Percentiles rank a stretch among this genome's conserved stretches.
phyloP scores from a whole-genome alignment of 306 rosid genomes.

The Prinsepia uniflora region DNA sequence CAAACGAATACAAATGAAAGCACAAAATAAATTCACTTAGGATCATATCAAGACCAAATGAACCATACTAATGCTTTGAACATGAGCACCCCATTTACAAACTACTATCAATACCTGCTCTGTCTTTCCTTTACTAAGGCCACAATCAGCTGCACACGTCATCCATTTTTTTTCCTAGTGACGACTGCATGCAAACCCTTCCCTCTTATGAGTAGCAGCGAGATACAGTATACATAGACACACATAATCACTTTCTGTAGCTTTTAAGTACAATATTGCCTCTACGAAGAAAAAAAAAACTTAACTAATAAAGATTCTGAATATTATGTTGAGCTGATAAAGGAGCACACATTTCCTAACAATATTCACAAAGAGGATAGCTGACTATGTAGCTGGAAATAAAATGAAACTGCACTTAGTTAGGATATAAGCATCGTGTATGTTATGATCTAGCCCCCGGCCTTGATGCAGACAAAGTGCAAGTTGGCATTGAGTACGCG shows the following conservation, averaged over 20 bases:
- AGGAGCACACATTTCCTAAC: not conserved
- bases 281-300: constrained; percentile 28
- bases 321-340: not conserved
- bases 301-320: not conserved
- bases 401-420: not conserved
- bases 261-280: constrained; percentile 85
- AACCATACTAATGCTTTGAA: not conserved
- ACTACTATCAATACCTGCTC: constrained; percentile 60
- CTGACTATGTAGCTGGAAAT: not conserved
- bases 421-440: constrained; percentile 47
- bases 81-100: not conserved
- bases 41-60: not conserved
- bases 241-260: constrained; percentile 77
- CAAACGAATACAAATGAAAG: not conserved
- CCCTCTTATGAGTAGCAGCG: constrained; percentile 73
- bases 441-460: constrained; percentile 37
- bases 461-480: constrained; percentile 81
- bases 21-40: not conserved
- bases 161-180: constrained; percentile 73
- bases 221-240: constrained; percentile 83
- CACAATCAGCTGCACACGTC: constrained; percentile 88
- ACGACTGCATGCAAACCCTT: constrained; percentile 58
- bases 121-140: constrained; percentile 78
- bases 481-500: constrained; percentile 86
- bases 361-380: not conserved